phyloP scores from a whole-genome alignment of 148 eudicot species.

The Rhododendron williamsianum region DNA sequence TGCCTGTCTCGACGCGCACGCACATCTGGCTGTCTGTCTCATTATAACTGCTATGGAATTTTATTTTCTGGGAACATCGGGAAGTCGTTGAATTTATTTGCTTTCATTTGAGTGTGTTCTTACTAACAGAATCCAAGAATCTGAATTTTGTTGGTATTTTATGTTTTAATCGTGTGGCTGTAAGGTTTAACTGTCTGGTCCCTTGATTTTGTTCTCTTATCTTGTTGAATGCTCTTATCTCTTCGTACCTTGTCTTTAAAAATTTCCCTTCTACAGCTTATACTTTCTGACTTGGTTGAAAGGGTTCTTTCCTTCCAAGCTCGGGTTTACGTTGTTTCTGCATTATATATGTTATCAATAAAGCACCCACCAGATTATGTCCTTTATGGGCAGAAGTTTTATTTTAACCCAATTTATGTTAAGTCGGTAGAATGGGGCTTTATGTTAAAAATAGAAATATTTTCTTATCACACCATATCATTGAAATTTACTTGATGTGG shows the following conservation, averaged over 20 bases:
- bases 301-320: constrained; percentile 6
- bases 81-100: background rate
- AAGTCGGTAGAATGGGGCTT: background rate
- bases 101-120: background rate
- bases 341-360: too few species aligned
- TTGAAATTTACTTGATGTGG: background rate
- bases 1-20: background rate
- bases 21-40: background rate
- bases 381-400: background rate
- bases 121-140: background rate
- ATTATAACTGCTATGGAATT: background rate
- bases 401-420: background rate
- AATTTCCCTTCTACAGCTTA: background rate
- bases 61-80: background rate
- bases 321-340: background rate
- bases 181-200: background rate
- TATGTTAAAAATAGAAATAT: background rate
- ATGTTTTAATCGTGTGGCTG: background rate
- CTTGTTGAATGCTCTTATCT: background rate
- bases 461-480: background rate
- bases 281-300: background rate
- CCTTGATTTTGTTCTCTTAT: background rate
- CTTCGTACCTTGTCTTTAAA: background rate
- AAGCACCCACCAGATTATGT: background rate
- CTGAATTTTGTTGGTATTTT: background rate